These are phyloP conservation scores for Phytomonas francai DNA, from an alignment of 208 protist species.

Conservation along the genomic window DNA sequence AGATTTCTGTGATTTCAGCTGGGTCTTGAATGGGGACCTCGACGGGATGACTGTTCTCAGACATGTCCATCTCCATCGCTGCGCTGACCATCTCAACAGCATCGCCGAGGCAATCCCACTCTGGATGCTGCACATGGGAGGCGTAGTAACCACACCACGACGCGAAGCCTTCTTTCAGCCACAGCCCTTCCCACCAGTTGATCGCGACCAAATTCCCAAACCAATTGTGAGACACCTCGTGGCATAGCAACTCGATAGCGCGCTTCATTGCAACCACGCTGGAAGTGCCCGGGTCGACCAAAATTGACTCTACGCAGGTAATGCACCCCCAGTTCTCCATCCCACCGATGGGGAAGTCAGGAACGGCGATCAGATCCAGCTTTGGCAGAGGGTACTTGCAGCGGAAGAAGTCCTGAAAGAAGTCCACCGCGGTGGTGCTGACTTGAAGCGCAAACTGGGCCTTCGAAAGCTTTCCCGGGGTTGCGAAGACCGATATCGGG, in stretches of 20 bases:
- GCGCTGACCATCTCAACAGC: conserved; percentile 42
- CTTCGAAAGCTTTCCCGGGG: conserved; percentile 50
- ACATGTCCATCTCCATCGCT: conserved; percentile 87
- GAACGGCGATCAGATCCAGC: conserved; percentile 95
- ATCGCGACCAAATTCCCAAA: conserved; percentile 99
- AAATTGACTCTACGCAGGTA: conserved; percentile 86
- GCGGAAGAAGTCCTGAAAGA: conserved; percentile 86
- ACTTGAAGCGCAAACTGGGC: conserved; percentile 79
- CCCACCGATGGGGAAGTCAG: conserved; percentile 94
- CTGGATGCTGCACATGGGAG: conserved; percentile 60
- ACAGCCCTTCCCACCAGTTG: conserved; percentile 97
- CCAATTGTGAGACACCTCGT: conserved; percentile 98
- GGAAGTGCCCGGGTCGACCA: conserved; percentile 70
- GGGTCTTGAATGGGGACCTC: conserved; percentile 91
- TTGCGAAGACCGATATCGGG: conserved; percentile 65
- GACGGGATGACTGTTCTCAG: conserved; percentile 93
- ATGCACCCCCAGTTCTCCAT: conserved; percentile 97
- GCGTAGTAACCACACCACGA: conserved; percentile 92
- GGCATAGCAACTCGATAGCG: conserved; percentile 86
- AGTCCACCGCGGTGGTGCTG: conserved; percentile 64
- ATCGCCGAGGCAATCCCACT: conserved; percentile 87
- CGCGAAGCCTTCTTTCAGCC: conserved; percentile 99
- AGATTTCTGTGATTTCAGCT: conserved; percentile 94
- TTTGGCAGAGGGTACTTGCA: conserved; percentile 93
- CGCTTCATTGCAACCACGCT: conserved; percentile 61